Percentiles rank a stretch among this genome's conserved stretches.
phyloP scores from a whole-genome alignment of 192 early-diverging fungal species.

The Coemansia sp. region DNA sequence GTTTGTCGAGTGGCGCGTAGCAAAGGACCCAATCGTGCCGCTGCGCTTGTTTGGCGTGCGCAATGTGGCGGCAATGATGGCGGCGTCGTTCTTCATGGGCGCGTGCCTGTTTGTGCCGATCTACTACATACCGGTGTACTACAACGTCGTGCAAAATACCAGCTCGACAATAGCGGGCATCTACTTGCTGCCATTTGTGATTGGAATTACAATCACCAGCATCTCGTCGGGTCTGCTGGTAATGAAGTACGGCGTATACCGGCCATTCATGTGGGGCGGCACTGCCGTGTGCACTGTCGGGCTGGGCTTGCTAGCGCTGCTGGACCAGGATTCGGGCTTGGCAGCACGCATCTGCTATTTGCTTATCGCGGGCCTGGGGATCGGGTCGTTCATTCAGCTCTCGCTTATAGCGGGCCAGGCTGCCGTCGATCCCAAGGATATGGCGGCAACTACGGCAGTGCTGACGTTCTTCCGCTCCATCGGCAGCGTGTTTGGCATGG shows the following conservation, averaged over 20 bases:
- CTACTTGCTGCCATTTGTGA: conserved; percentile 59
- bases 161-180: conserved; percentile 61
- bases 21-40: conserved; percentile 68
- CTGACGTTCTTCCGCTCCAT: conserved; percentile 67
- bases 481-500: conserved; percentile 64
- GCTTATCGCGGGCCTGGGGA: conserved; percentile 71
- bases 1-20: conserved; percentile 54
- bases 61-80: conserved; percentile 58
- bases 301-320: conserved; percentile 59
- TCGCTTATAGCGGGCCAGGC: conserved; percentile 71
- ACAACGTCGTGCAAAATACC: conserved; percentile 59
- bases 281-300: conserved; percentile 63
- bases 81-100: conserved; percentile 59
- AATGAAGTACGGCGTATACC: conserved; percentile 59
- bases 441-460: conserved; percentile 68
- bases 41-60: conserved; percentile 58
- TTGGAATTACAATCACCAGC: conserved; percentile 58
- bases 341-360: conserved; percentile 64
- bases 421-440: conserved; percentile 57
- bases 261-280: conserved; percentile 74
- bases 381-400: conserved; percentile 75
- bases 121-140: conserved; percentile 67
- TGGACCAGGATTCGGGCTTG: conserved; percentile 47
- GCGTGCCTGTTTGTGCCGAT: conserved; percentile 62
- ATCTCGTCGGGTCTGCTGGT: conserved; percentile 69